Conservation (phyloP, 2,329 filamentous ascomycete species). For the Diaporthe vaccinii region DNA sequence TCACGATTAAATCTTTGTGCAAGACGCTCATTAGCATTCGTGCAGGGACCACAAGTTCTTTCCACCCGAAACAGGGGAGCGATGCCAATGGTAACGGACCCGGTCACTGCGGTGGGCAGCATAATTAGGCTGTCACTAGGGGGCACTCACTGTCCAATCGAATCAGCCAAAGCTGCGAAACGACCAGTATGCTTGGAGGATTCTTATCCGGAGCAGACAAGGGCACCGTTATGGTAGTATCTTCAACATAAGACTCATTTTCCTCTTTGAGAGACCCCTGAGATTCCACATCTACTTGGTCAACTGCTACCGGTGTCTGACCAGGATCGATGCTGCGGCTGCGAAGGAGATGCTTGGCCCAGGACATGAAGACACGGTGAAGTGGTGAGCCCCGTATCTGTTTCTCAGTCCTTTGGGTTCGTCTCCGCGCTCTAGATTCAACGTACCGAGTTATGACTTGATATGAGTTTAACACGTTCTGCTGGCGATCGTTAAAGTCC, state of each 20-base stretch:
- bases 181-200: background rate
- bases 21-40: background rate
- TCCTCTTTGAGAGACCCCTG: background rate
- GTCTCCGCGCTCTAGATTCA: background rate
- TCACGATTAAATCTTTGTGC: background rate
- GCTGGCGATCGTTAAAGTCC: background rate
- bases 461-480: background rate
- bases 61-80: background rate
- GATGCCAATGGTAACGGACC: background rate
- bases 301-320: background rate
- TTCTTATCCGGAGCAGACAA: background rate
- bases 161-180: constrained; percentile 19
- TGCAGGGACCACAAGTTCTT: background rate
- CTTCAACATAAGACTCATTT: background rate
- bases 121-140: background rate
- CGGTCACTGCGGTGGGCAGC: background rate
- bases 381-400: background rate
- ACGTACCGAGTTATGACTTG: constrained; percentile 1
- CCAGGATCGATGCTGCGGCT: background rate
- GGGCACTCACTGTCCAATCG: background rate
- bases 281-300: background rate
- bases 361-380: background rate
- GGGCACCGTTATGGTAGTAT: background rate
- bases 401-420: background rate
- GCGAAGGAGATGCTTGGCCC: background rate